A percentile compares a stretch with the other conserved stretches of the same genome.
phyloP scores from a whole-genome alignment of 345 rosid genomes.

The Theobroma cacao region DNA sequence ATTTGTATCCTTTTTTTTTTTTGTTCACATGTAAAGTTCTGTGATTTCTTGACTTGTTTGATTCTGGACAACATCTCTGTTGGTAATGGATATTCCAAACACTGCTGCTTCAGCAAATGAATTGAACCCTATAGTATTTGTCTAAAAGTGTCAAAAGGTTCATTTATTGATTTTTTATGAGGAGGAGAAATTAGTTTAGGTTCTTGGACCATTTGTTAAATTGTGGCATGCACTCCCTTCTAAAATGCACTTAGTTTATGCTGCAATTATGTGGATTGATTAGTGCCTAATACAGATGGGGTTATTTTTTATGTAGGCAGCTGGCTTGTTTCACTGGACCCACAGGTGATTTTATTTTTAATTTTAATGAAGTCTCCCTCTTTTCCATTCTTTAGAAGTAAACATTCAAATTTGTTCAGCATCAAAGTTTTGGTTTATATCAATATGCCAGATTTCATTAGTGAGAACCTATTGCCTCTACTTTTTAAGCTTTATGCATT shows the following conservation, averaged over 20 bases:
- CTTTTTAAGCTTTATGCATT: not conserved
- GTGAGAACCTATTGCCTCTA: not conserved
- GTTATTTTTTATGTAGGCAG: constrained; percentile 49
- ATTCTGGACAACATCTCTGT: not conserved
- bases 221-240: not conserved
- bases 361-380: constrained; percentile 4
- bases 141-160: not conserved
- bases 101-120: not conserved
- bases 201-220: not conserved
- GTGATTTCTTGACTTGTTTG: not conserved
- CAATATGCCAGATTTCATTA: no score
- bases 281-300: constrained; percentile 14
- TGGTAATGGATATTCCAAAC: not conserved
- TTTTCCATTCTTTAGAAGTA: not conserved
- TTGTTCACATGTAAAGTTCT: not conserved
- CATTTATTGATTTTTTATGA: not conserved
- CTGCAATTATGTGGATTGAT: constrained; percentile 1
- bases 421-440: not conserved
- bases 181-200: not conserved
- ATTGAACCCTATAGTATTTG: not conserved
- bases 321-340: constrained; percentile 81
- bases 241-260: not conserved
- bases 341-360: constrained; percentile 41
- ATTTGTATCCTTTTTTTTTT: not conserved
- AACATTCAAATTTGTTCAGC: not conserved